Base-by-base conservation (phyloP, 441 rosid genomes). In the Codiaeum variegatum region DNA sequence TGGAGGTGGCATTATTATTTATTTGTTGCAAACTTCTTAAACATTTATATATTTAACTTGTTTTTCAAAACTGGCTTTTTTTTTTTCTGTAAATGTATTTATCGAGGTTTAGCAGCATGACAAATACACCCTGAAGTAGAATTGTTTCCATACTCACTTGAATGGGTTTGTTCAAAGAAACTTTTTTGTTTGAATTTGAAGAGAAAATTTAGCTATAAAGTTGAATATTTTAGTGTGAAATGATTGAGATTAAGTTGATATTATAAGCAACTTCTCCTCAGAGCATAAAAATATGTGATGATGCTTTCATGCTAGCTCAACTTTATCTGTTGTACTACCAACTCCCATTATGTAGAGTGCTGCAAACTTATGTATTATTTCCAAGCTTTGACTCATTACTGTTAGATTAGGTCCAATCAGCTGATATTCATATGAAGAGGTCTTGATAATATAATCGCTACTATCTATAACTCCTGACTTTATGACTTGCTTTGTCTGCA, bases 281-380 rank as follows among this genome's bases (percentile, higher is more conserved):
- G 3, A 19, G 38, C 66, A 32, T 1, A 62, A 32, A 34, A 34
- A 42, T 68, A 54, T 68, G 19, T 32, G 7, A 26, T 6, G 42
- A 11, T 36, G 73, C 15, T 40, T 59, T 13, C 42, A 44, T 59
- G 23, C 42, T 70, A 52, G 23, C 62, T 69, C 16, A 0, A 24
- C 74, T 54, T 44, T 12, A 3, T 5, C 8, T 40, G 13, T n/a
- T 49, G 4, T 15, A 16, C n/a, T 52, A 75, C 73, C 79, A 67
- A 70, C 77, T 77, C 79, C 79, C 78, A 73, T 75, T 64, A 54
- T 54, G 76, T 75, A 75, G 42, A 70, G 42, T 28, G 58, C 7
- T 6, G 66, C 36, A 7, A 61, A 21, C 38, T 2, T 38, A 1
- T 18, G 42, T 18, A 8, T 58, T 12, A 10, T 58, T 70, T 59